Evolutionary conservation across 1,139 yeast genomes (phyloP).

Genomic region (Candida tropicalis): DNA sequence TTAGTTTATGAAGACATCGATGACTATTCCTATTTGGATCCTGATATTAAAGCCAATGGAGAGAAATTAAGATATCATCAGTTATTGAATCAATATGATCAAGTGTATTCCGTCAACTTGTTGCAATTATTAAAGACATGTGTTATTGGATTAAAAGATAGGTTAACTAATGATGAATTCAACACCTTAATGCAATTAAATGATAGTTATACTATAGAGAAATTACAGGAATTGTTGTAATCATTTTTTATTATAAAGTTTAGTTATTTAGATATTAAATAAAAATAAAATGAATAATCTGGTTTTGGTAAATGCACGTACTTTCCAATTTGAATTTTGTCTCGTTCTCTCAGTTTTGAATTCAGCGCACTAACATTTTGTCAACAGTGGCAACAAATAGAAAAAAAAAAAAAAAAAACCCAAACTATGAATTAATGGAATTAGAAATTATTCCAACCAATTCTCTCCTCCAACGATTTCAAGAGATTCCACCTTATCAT

Average conservation of each 20-base stretch:
- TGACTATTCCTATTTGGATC: conserved; percentile 50
- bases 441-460: too few relatives aligned
- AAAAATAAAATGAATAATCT: not conserved
- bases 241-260: too few relatives aligned
- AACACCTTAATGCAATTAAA: conserved; percentile 26
- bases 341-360: not conserved
- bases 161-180: conserved; percentile 27
- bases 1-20: conserved; percentile 56
- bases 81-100: conserved; percentile 52
- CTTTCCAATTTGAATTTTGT: too few relatives aligned
- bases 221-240: conserved; percentile 19
- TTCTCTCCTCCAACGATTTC: too few relatives aligned
- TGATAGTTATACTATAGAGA: conserved; percentile 40
- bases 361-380: too few relatives aligned
- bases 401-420: not conserved
- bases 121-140: conserved; percentile 25
- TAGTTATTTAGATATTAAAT: not conserved
- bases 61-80: conserved; percentile 58
- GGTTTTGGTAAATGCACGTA: too few relatives aligned
- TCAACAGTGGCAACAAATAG: conserved; percentile 3
- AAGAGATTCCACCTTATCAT: too few relatives aligned
- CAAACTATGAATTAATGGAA: not conserved
- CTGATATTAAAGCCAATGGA: conserved; percentile 53
- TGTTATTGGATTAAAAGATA: conserved; percentile 23
- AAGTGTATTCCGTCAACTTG: conserved; percentile 59